Conservation (phyloP, 495 filamentous ascomycete species). For the Hyaloscypha variabilis region DNA sequence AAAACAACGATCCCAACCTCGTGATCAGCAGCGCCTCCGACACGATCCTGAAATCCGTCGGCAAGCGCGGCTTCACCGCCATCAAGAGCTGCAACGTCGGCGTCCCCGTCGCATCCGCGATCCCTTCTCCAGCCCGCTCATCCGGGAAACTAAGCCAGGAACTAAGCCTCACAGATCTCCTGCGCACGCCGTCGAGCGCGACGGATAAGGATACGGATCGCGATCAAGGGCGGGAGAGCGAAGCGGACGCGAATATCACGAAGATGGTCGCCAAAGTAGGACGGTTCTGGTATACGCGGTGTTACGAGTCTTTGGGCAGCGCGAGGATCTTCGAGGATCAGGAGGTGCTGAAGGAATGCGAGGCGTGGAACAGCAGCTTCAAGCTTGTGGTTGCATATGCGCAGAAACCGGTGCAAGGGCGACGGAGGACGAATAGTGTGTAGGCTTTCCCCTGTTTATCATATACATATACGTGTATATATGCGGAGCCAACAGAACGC, state of each 20-base stretch:
- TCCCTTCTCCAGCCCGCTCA: constrained; percentile 38
- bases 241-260: constrained; percentile 76
- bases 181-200: constrained; percentile 42
- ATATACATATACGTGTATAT: too few relatives aligned
- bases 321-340: constrained; percentile 82
- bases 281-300: constrained; percentile 93
- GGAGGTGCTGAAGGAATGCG: constrained; percentile 78
- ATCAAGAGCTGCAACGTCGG: constrained; percentile 87
- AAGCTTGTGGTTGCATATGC: constrained; percentile 91
- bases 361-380: constrained; percentile 82
- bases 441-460: too few relatives aligned
- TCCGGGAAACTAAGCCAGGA: constrained; percentile 31
- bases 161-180: constrained; percentile 67
- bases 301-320: constrained; percentile 72
- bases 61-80: constrained; percentile 78
- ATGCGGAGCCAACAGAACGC: background rate
- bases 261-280: constrained; percentile 92
- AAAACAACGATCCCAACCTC: constrained; percentile 48
- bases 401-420: constrained; percentile 68
- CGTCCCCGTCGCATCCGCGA: constrained; percentile 80
- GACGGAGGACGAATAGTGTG: constrained; percentile 52
- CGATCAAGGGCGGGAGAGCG: constrained; percentile 52
- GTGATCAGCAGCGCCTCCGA: constrained; percentile 78
- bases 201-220: background rate
- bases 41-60: constrained; percentile 73